These are phyloP conservation scores for Henckelia pumila DNA, from an alignment of 257 asterid genomes.

Conservation along the genomic window DNA sequence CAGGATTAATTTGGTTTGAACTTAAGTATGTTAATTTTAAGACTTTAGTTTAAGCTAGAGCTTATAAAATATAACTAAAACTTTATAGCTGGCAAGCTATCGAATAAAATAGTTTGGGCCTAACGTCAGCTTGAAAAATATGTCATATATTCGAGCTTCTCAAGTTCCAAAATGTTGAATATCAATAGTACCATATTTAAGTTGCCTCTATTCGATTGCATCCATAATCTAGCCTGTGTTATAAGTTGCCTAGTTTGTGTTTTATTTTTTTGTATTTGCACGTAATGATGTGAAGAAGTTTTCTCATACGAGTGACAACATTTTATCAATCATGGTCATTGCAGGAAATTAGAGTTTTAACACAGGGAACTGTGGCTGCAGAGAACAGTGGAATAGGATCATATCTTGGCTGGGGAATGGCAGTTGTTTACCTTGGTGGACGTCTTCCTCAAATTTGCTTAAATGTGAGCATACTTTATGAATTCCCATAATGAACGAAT, in stretches of 20 bases:
- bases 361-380: conserved; percentile 22
- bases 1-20: not conserved
- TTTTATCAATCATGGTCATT: conserved; percentile 11
- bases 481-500: not conserved
- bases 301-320: too few relatives aligned
- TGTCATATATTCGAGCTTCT: not conserved
- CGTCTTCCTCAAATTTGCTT: conserved; percentile 71
- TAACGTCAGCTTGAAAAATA: too few relatives aligned
- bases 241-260: not conserved
- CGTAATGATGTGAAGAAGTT: not conserved
- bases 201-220: not conserved
- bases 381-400: conserved; percentile 43
- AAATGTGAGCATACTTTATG: conserved; percentile 39
- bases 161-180: not conserved
- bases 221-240: not conserved
- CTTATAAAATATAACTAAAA: too few relatives aligned
- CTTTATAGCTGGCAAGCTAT: too few relatives aligned
- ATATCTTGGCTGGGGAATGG: conserved; percentile 82
- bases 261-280: too few relatives aligned
- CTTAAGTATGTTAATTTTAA: not conserved
- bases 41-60: too few relatives aligned
- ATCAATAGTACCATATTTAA: too few relatives aligned
- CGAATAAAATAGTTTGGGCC: not conserved
- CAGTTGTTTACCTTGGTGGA: conserved; percentile 63
- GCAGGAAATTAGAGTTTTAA: conserved; percentile 33